phyloP scores from a whole-genome alignment of 176 grass and related monocot species.

The Raddia distichophylla region DNA sequence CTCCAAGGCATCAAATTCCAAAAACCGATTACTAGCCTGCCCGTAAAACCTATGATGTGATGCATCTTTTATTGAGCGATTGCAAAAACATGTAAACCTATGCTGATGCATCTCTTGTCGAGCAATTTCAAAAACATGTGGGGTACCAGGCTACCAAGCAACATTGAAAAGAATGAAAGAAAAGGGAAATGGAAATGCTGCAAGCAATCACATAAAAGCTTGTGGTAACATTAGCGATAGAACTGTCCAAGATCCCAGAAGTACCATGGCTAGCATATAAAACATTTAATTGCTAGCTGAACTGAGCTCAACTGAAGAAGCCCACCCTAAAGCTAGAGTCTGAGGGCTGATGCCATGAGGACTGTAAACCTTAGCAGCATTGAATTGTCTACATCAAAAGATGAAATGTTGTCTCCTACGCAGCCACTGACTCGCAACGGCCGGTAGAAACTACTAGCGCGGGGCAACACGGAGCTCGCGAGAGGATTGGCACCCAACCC shows the following conservation, averaged over 20 bases:
- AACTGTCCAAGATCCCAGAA: background rate
- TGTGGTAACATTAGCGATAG: background rate
- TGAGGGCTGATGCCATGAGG: background rate
- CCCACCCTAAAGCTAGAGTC: background rate
- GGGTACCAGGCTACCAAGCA: background rate
- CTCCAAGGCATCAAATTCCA: background rate
- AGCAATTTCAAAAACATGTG: background rate
- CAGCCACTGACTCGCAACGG: background rate
- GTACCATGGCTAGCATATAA: background rate
- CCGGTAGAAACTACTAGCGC: background rate
- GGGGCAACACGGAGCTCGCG: background rate
- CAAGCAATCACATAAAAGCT: background rate
- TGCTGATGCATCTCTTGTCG: background rate
- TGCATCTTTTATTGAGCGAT: background rate
- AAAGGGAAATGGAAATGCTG: background rate
- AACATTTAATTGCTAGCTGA: background rate
- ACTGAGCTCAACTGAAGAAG: background rate
- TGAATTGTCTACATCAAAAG: slow-evolving; percentile 14
- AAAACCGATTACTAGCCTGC: background rate
- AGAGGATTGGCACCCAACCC: background rate
- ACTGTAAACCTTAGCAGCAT: slow-evolving; percentile 7
- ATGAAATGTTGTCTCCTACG: background rate
- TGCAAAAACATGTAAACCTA: background rate
- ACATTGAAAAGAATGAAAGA: background rate
- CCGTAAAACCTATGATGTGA: background rate